phyloP scores from a whole-genome alignment of 768 basidiomycete genomes.

The Hebeloma cylindrosporum region DNA sequence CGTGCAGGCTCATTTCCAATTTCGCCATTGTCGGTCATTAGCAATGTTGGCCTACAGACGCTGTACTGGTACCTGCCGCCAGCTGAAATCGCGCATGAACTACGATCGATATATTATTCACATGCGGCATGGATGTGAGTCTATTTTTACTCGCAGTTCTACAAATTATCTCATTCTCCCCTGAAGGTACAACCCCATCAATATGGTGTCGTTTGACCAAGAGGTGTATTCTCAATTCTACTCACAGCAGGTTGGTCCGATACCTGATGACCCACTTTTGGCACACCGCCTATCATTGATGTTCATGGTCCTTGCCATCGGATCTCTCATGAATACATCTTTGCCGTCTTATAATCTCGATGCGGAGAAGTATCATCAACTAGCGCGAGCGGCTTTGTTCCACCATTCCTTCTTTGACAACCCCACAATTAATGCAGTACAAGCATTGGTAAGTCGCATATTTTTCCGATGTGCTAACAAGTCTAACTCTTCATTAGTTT shows the following conservation, averaged over 20 bases:
- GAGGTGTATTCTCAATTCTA: constrained; percentile 64
- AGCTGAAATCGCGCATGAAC: constrained; percentile 55
- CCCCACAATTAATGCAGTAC: constrained; percentile 66
- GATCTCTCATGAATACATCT: constrained; percentile 57
- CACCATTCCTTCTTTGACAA: constrained; percentile 65
- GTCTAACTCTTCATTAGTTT: constrained; percentile 38
- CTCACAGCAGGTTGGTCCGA: constrained; percentile 39
- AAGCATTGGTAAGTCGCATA: constrained; percentile 53
- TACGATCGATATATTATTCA: constrained; percentile 60
- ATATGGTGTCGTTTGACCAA: constrained; percentile 55
- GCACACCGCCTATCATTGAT: constrained; percentile 63
- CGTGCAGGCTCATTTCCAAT: constrained; percentile 70
- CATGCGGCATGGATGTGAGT: constrained; percentile 74
- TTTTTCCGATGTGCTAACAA: background rate
- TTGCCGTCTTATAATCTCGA: constrained; percentile 61
- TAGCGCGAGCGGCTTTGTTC: constrained; percentile 65
- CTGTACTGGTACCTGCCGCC: constrained; percentile 73
- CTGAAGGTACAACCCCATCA: constrained; percentile 67
- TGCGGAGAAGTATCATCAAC: constrained; percentile 69
- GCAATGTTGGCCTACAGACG: constrained; percentile 50
- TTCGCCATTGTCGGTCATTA: constrained; percentile 38
- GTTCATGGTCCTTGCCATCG: constrained; percentile 69
- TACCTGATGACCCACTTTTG: constrained; percentile 49
- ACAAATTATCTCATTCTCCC: constrained; percentile 10
- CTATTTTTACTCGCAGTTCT: constrained; percentile 6